Evolutionary conservation across 2,329 filamentous ascomycete species (phyloP).

Genomic region (Fusarium compactum): DNA sequence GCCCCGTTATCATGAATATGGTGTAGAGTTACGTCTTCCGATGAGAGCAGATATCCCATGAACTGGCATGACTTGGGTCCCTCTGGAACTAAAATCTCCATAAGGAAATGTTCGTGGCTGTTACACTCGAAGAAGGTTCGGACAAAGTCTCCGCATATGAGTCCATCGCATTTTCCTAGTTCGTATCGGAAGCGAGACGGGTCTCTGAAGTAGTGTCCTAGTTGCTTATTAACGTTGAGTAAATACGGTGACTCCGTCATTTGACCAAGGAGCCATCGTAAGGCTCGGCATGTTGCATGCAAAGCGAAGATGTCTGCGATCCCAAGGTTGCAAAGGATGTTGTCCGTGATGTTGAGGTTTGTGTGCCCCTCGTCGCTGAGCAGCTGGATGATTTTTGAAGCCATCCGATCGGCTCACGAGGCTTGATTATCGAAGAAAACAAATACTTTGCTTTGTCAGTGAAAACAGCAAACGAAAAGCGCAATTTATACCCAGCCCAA

Average conservation of each 20-base stretch:
- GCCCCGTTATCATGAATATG: no score
- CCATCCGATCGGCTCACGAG: background rate
- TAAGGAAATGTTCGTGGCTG: no score
- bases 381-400: background rate
- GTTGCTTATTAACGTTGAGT: background rate
- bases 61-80: background rate
- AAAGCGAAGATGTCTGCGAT: slow-evolving; percentile 3
- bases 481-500: no score
- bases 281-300: background rate
- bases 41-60: background rate
- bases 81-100: no score
- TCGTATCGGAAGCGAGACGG: background rate
- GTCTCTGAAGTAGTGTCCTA: background rate
- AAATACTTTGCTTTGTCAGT: no score
- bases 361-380: background rate
- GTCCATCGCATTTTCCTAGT: background rate
- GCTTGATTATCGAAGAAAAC: no score
- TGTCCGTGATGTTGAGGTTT: background rate
- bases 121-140: background rate
- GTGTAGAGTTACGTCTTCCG: background rate
- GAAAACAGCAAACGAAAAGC: no score
- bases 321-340: background rate
- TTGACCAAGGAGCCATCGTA: background rate
- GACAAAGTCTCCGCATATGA: background rate
- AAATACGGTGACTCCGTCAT: slow-evolving; percentile 1